These are phyloP conservation scores for Cyclaneusma minus DNA, from an alignment of 2,329 filamentous ascomycete genomes.

Conservation along the genomic window DNA sequence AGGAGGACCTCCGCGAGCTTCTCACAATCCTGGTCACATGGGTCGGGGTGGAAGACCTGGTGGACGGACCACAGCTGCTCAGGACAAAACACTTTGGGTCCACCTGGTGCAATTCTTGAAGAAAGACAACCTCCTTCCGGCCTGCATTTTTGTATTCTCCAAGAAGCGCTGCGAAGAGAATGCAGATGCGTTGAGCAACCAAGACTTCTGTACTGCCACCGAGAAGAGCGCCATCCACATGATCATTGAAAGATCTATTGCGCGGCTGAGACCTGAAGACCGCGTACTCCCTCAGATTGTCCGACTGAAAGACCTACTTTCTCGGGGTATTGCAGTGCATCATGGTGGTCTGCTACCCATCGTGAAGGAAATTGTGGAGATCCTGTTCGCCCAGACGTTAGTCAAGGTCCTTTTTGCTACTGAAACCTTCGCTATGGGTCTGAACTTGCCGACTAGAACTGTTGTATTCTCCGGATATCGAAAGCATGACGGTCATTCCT, in stretches of 20 bases:
- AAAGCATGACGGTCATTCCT: slow-evolving; percentile 87
- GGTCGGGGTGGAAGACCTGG: slow-evolving; percentile 74
- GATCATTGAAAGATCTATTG: slow-evolving; percentile 90
- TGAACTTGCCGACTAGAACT: slow-evolving; percentile 88
- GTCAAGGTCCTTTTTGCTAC: slow-evolving; percentile 97
- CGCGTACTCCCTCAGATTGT: slow-evolving; percentile 82
- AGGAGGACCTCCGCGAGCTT: slow-evolving; percentile 29
- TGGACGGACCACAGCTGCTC: slow-evolving; percentile 74
- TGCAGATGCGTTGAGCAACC: slow-evolving; percentile 83
- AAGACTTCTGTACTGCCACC: slow-evolving; percentile 82
- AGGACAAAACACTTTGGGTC: slow-evolving; percentile 95
- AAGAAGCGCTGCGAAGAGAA: slow-evolving; percentile 97
- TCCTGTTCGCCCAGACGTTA: slow-evolving; percentile 83
- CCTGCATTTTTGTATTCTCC: slow-evolving; percentile 96
- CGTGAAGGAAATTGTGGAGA: slow-evolving; percentile 94
- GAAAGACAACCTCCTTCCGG: slow-evolving; percentile 75
- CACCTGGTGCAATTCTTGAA: slow-evolving; percentile 83
- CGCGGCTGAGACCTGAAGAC: slow-evolving; percentile 81
- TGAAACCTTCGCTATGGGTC: slow-evolving; percentile 96
- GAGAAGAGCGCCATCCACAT: slow-evolving; percentile 98
- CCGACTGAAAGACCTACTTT: slow-evolving; percentile 68
- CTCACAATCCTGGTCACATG: slow-evolving; percentile 64
- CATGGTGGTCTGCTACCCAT: slow-evolving; percentile 91
- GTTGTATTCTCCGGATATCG: slow-evolving; percentile 96
- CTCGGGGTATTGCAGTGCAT: slow-evolving; percentile 85